These are phyloP conservation scores for Tuber aestivum DNA, from an alignment of 495 filamentous ascomycete species.

Conservation along the genomic window DNA sequence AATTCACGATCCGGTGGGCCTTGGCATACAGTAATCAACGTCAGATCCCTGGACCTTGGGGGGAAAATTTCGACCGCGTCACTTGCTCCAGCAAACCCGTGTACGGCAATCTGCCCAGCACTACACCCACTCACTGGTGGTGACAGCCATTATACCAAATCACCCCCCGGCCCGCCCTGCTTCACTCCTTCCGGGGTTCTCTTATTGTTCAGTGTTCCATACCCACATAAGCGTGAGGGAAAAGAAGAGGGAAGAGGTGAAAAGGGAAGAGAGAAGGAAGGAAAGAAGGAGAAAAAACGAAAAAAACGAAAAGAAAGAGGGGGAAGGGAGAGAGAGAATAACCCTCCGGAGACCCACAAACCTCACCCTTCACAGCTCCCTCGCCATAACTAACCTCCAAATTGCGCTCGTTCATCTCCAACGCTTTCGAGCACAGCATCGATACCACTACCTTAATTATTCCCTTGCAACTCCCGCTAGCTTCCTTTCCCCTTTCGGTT, in stretches of 20 bases:
- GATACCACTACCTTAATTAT: background rate
- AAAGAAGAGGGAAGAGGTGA: background rate
- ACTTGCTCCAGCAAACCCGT: background rate
- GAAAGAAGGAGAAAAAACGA: conserved; percentile 20
- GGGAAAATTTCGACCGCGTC: background rate
- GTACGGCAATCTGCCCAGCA: background rate
- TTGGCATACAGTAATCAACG: background rate
- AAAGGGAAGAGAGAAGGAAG: background rate
- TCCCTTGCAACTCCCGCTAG: background rate
- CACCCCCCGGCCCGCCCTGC: background rate
- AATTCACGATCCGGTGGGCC: background rate
- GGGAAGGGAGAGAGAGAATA: conserved; percentile 15
- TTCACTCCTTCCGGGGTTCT: background rate
- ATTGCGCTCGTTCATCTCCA: background rate
- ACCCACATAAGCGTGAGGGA: background rate
- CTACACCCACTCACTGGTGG: background rate
- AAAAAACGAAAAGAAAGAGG: conserved; percentile 11
- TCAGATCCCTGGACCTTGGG: background rate
- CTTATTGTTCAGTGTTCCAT: background rate
- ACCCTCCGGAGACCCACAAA: conserved; percentile 1
- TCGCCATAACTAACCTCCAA: background rate
- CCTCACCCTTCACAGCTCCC: background rate
- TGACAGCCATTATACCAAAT: background rate
- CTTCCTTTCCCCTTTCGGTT: background rate
- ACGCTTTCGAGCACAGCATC: background rate